These are phyloP conservation scores for Vitis riparia DNA, from an alignment of 164 flowering plant species.

Conservation along the genomic window DNA sequence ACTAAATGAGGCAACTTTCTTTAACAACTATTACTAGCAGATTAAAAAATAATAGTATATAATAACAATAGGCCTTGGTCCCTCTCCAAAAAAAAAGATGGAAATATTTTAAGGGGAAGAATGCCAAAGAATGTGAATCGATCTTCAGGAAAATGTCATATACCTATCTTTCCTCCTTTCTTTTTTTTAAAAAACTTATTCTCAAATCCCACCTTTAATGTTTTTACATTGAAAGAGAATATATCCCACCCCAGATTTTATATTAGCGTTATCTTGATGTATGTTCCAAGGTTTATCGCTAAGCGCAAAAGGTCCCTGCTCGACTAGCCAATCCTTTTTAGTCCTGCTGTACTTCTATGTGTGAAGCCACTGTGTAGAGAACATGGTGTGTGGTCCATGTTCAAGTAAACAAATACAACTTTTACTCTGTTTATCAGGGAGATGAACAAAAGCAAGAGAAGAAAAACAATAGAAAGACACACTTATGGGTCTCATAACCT, in stretches of 20 bases:
- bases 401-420: constrained; percentile 1
- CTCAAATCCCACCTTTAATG: neutral
- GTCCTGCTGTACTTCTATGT: constrained; percentile 3
- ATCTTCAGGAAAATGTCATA: neutral
- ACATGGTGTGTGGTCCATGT: constrained; percentile 27
- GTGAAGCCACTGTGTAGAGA: constrained; percentile 13
- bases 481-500: neutral
- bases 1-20: too few relatives aligned
- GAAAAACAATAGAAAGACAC: constrained; percentile 9
- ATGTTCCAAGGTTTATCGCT: constrained; percentile 16
- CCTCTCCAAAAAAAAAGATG: too few relatives aligned
- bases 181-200: neutral
- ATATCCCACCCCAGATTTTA: constrained; percentile 13
- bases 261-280: constrained; percentile 4
- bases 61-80: too few relatives aligned
- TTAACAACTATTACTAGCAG: too few relatives aligned
- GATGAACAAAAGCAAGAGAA: neutral
- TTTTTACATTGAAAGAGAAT: constrained; percentile 10
- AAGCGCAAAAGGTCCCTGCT: constrained; percentile 3
- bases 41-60: too few relatives aligned
- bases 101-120: neutral
- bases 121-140: constrained; percentile 8
- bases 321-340: constrained; percentile 6
- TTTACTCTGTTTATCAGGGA: neutral
- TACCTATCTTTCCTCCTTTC: neutral